These are phyloP conservation scores for Penicillium crustosum DNA, from an alignment of 2,329 filamentous ascomycete genomes.

Conservation along the genomic window DNA sequence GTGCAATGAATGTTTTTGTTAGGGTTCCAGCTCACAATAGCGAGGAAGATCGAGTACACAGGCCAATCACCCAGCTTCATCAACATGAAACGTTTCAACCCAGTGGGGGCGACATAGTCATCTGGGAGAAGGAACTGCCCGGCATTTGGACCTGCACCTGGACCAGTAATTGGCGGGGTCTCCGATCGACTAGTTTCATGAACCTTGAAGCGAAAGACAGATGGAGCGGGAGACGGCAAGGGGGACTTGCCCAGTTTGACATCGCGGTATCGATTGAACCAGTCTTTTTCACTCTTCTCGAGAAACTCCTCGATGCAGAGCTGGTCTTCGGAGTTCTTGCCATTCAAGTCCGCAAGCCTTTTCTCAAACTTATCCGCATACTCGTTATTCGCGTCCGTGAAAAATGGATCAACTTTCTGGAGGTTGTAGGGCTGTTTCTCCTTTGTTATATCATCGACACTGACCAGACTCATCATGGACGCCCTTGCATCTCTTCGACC, in stretches of 20 bases:
- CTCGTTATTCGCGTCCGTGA: conserved; percentile 62
- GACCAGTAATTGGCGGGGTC: conserved; percentile 30
- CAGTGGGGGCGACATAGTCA: conserved; percentile 58
- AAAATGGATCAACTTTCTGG: conserved; percentile 67
- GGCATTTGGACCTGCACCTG: conserved; percentile 39
- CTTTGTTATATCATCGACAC: conserved; percentile 53
- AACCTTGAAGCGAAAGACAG: conserved; percentile 6
- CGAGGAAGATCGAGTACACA: conserved; percentile 61
- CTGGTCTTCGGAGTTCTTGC: conserved; percentile 57
- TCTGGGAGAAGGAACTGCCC: conserved; percentile 55
- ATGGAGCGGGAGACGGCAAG: conserved; percentile 32
- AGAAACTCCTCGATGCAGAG: conserved; percentile 66
- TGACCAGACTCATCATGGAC: conserved; percentile 50
- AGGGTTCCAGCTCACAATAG: conserved; percentile 36
- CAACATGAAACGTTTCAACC: conserved; percentile 57
- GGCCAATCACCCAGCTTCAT: conserved; percentile 63
- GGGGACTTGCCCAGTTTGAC: conserved; percentile 56
- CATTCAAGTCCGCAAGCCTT: conserved; percentile 55
- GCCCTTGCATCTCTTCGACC: conserved; percentile 39
- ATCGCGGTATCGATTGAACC: conserved; percentile 60
- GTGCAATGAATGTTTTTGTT: background rate
- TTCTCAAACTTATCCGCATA: conserved; percentile 61
- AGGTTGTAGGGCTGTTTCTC: conserved; percentile 61
- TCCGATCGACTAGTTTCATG: conserved; percentile 30
- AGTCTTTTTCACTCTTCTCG: conserved; percentile 64